These are phyloP conservation scores for Hypoxylon sp. DNA, from an alignment of 2,329 filamentous ascomycete genomes.

Conservation along the genomic window DNA sequence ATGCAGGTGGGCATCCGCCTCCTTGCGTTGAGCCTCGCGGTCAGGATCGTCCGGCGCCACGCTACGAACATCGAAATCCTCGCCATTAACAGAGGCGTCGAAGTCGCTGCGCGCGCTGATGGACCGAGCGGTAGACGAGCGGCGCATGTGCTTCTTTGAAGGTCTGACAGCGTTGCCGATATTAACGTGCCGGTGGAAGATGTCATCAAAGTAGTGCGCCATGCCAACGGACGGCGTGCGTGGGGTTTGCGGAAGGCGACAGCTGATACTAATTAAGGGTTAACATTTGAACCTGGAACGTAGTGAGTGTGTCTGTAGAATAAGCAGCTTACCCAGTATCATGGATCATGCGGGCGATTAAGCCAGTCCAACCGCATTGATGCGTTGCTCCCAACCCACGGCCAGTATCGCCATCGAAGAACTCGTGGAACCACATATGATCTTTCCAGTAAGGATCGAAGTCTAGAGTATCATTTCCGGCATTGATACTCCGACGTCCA, in stretches of 20 bases:
- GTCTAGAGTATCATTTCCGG: constrained; percentile 86
- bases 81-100: constrained; percentile 64
- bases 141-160: constrained; percentile 72
- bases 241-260: constrained; percentile 92
- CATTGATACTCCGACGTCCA: constrained; percentile 90
- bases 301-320: constrained; percentile 1
- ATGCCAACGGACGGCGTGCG: constrained; percentile 87
- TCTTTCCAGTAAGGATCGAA: constrained; percentile 95
- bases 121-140: constrained; percentile 85
- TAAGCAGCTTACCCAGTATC: constrained; percentile 85
- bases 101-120: constrained; percentile 89
- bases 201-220: constrained; percentile 95
- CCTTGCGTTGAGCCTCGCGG: constrained; percentile 62
- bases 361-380: constrained; percentile 95
- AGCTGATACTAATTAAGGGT: constrained; percentile 76
- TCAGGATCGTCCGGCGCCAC: constrained; percentile 70
- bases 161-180: constrained; percentile 57
- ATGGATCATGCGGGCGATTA: constrained; percentile 97
- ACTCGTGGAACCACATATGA: constrained; percentile 96
- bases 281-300: constrained; percentile 54
- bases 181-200: constrained; percentile 73
- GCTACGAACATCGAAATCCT: constrained; percentile 61
- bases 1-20: constrained; percentile 80
- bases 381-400: constrained; percentile 92
- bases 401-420: constrained; percentile 93